phyloP scores from a whole-genome alignment of 2,329 filamentous ascomycete species.

The Aspergillus novofumigatus region DNA sequence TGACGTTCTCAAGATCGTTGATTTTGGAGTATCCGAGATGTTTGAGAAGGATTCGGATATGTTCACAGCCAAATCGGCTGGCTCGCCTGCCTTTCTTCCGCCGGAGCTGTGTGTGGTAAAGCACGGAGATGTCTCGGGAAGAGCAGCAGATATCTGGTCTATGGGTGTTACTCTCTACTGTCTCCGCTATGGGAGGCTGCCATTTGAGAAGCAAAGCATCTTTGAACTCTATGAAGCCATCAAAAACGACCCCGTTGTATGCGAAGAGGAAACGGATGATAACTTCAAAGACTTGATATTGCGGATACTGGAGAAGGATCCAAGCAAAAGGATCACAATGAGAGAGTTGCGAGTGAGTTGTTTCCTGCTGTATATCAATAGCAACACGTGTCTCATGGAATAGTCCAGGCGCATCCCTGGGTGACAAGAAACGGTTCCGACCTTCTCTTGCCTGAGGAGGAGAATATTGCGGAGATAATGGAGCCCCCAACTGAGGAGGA shows the following conservation, averaged over 20 bases:
- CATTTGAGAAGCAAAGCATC: slow-evolving; percentile 74
- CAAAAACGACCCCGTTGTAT: slow-evolving; percentile 60
- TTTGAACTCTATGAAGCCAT: slow-evolving; percentile 90
- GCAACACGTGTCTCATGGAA: slow-evolving; percentile 4
- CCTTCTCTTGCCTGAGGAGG: slow-evolving; percentile 70
- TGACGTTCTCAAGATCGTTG: slow-evolving; percentile 92
- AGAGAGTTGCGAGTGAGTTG: slow-evolving; percentile 68
- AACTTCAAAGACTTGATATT: slow-evolving; percentile 71
- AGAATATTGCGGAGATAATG: slow-evolving; percentile 78
- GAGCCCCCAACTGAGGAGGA: slow-evolving; percentile 86
- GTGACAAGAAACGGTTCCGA: slow-evolving; percentile 78
- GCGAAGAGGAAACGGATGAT: slow-evolving; percentile 61
- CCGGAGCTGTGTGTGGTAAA: slow-evolving; percentile 85
- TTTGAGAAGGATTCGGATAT: slow-evolving; percentile 85
- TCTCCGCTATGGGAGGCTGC: slow-evolving; percentile 80
- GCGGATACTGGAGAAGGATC: slow-evolving; percentile 78
- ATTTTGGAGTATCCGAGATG: slow-evolving; percentile 99
- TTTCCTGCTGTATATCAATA: not conserved
- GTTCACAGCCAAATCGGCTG: slow-evolving; percentile 88
- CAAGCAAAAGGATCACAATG: slow-evolving; percentile 78
- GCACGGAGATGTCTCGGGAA: slow-evolving; percentile 83
- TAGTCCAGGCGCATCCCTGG: slow-evolving; percentile 77
- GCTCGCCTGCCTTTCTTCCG: slow-evolving; percentile 89
- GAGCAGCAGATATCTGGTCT: slow-evolving; percentile 93
- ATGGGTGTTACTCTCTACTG: slow-evolving; percentile 97